A percentile compares a stretch with the other conserved stretches of the same genome.
These are phyloP conservation scores for Neofusicoccum laricinum DNA, from an alignment of 2,329 filamentous ascomycete genomes.

Conservation along the genomic window DNA sequence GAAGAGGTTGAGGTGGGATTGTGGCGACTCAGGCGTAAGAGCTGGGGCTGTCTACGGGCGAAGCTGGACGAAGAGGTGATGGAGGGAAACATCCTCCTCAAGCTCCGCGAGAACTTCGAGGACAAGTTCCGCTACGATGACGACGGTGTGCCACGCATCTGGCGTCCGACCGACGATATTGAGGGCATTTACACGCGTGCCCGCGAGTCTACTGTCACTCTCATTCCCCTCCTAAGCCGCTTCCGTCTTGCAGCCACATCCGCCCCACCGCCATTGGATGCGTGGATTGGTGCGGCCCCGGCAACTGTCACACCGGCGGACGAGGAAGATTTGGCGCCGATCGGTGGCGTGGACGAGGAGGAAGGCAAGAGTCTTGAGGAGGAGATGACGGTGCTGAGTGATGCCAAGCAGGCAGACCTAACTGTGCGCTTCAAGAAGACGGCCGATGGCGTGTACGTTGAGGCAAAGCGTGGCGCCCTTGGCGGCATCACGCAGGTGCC, in stretches of 20 bases:
- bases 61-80: slow-evolving; percentile 97
- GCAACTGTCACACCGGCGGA: slow-evolving; percentile 72
- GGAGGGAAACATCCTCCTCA: slow-evolving; percentile 93
- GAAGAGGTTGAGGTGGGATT: slow-evolving; percentile 90
- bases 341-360: slow-evolving; percentile 91
- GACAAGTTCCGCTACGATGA: slow-evolving; percentile 99
- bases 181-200: slow-evolving; percentile 92
- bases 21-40: slow-evolving; percentile 90
- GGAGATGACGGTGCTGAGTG: slow-evolving; percentile 91
- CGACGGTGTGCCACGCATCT: slow-evolving; percentile 89
- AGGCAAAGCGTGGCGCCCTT: slow-evolving; percentile 95
- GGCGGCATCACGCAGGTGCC: slow-evolving; percentile 93
- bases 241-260: slow-evolving; percentile 77
- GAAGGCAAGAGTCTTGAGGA: slow-evolving; percentile 93
- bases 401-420: slow-evolving; percentile 86
- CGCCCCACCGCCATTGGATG: slow-evolving; percentile 74
- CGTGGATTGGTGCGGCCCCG: slow-evolving; percentile 79
- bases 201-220: slow-evolving; percentile 82
- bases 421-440: slow-evolving; percentile 97
- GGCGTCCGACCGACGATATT: slow-evolving; percentile 95
- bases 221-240: slow-evolving; percentile 83
- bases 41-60: slow-evolving; percentile 84
- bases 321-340: slow-evolving; percentile 83
- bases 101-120: slow-evolving; percentile 96
- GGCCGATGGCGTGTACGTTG: slow-evolving; percentile 94